phyloP scores from a whole-genome alignment of 257 asterid species.

The Solanum peruvianum region DNA sequence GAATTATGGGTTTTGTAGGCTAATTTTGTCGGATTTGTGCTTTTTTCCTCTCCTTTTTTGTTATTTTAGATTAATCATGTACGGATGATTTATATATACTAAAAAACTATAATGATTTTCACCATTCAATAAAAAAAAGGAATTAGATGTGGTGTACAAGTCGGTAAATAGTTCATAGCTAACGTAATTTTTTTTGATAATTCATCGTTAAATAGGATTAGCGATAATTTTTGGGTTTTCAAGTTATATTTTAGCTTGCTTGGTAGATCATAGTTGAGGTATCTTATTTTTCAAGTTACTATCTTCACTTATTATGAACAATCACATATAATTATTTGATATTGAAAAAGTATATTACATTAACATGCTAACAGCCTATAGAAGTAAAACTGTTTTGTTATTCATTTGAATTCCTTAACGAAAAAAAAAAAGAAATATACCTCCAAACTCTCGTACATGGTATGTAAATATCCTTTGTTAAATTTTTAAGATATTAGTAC shows the following conservation, averaged over 20 bases:
- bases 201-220: neutral
- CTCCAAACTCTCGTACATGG: no score
- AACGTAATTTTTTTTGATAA: neutral
- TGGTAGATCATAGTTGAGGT: neutral
- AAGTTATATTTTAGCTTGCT: neutral
- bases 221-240: no score
- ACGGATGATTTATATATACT: neutral
- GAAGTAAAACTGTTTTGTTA: neutral
- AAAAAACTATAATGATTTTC: neutral
- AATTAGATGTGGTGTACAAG: neutral
- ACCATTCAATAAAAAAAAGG: neutral
- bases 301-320: neutral
- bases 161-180: neutral
- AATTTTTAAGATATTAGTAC: no score
- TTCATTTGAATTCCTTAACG: slow-evolving; percentile 8
- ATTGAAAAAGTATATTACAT: neutral
- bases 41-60: neutral
- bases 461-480: no score
- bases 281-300: neutral
- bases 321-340: neutral
- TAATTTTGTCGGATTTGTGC: neutral
- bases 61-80: neutral
- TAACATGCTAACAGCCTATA: neutral
- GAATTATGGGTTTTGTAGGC: neutral
- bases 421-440: no score